Base-by-base conservation (phyloP, 306 rosid genomes). In the Sophora flavescens region DNA sequence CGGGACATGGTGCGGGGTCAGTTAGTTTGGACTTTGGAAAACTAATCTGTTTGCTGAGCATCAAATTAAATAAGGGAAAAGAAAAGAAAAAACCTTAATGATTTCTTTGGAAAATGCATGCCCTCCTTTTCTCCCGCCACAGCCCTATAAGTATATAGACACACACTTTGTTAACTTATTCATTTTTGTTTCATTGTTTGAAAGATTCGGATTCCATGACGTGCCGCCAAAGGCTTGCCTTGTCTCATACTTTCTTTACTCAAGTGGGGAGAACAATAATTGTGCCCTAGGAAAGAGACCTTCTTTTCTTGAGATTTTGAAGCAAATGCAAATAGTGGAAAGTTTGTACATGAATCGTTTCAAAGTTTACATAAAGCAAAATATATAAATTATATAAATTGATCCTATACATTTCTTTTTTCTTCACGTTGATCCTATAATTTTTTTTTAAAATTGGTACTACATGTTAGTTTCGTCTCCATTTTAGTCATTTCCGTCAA, bases 171-270 rank as follows among this genome's bases (percentile, higher is more conserved):
- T 42, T 2, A 22, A 22, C 22, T 22, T 22, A 61, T 14, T 61
- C 32, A 12, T 66, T 26, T 44, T 3, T n/a, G 22, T 51, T 26
- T 11, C 4, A n/a, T 68, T 18, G 22, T 42, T 66, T 13, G 3
- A 28, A 15, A 61, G 77, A 78, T 62, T 79, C 54, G 62, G 72
- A 75, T 83, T 80, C 58, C 15, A 12, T 80, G 78, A 80, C 79
- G 79, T 84, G 76, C 58, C 60, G 67, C 79, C 72, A 17, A 84
- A 84, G 84, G 79, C 45, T 74, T 39, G 44, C 32, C 13, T 56
- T 69, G 71, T 79, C 75, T 74, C 42, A 22, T 26, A 45, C 38
- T 41, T 17, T 47, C 77, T 33, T 18, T 15, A n/a, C 74, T 42
- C 15, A 5, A 57, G 17, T 18, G 39, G 62, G 14, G 72, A 30